These are phyloP conservation scores for Puya raimondii DNA, from an alignment of 176 grass and related monocot genomes.

Conservation along the genomic window DNA sequence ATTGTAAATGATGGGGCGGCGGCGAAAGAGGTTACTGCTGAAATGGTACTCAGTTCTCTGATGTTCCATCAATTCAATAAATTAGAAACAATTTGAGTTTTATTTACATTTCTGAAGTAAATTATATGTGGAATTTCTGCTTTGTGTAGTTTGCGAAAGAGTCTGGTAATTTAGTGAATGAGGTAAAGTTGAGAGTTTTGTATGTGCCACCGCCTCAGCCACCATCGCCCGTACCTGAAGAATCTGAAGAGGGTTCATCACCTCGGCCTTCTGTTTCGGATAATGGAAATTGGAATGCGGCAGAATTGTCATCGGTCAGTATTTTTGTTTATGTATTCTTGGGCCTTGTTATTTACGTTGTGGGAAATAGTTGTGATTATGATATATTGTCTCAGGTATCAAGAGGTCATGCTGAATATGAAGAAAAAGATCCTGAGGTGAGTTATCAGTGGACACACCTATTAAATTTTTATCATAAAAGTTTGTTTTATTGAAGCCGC, in stretches of 20 bases:
- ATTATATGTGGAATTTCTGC: not conserved
- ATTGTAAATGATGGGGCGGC: constrained; percentile 29
- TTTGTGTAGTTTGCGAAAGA: constrained; percentile 65
- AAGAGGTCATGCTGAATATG: constrained; percentile 37
- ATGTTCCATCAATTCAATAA: constrained; percentile 10
- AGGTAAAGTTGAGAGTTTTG: constrained; percentile 74
- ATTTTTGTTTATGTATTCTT: constrained; percentile 13
- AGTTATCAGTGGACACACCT: constrained; percentile 9
- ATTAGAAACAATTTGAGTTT: not conserved
- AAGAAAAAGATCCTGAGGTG: constrained; percentile 34
- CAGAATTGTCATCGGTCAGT: constrained; percentile 23
- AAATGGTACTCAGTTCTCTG: constrained; percentile 49
- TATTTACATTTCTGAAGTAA: not conserved
- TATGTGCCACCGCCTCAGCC: constrained; percentile 63
- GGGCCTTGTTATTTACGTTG: constrained; percentile 1
- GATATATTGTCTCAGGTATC: constrained; percentile 39
- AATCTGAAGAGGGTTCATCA: constrained; percentile 61
- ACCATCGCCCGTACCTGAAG: constrained; percentile 63
- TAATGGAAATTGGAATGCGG: constrained; percentile 36
- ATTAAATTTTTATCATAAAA: too few species aligned
- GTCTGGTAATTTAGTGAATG: constrained; percentile 68
- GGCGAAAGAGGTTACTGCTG: constrained; percentile 50
- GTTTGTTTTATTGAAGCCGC: too few species aligned
- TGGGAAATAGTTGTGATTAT: constrained; percentile 5
- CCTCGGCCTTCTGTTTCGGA: constrained; percentile 53